These are phyloP conservation scores for Candida sithepensis DNA, from an alignment of 805 yeast genomes.

Conservation along the genomic window DNA sequence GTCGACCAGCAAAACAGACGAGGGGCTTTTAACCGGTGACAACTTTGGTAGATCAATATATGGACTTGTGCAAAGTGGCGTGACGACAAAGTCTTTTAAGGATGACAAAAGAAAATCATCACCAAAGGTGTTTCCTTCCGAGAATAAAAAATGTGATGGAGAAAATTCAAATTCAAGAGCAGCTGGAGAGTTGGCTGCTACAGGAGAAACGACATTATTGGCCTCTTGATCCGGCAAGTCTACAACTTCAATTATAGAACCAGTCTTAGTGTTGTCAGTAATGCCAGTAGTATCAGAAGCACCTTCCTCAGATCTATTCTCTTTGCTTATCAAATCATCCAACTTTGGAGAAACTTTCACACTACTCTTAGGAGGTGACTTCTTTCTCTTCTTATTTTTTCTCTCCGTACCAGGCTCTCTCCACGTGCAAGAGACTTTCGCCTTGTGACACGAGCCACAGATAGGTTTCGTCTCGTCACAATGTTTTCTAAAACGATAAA, in stretches of 20 bases:
- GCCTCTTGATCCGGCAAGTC: background rate
- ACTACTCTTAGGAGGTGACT: background rate
- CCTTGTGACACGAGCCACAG: slow-evolving; percentile 37
- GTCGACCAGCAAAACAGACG: slow-evolving; percentile 10
- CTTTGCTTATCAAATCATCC: background rate
- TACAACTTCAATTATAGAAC: background rate
- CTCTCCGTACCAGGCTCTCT: slow-evolving; percentile 8
- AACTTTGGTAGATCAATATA: background rate
- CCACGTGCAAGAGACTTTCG: slow-evolving; percentile 28
- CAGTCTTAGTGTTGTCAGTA: background rate
- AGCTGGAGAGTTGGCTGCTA: background rate
- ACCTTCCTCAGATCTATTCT: background rate
- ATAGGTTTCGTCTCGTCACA: slow-evolving; percentile 42
- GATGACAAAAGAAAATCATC: background rate
- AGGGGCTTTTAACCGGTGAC: slow-evolving; percentile 1
- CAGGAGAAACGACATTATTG: background rate
- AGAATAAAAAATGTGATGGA: background rate
- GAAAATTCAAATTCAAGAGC: background rate
- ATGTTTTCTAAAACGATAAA: slow-evolving; percentile 31
- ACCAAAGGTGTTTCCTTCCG: background rate
- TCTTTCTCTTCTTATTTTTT: slow-evolving; percentile 3
- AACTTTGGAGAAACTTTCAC: no score
- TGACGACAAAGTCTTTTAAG: background rate
- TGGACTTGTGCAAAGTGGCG: background rate
- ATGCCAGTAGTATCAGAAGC: background rate